These are phyloP conservation scores for Fremontodendron californicum DNA, from an alignment of 345 rosid genomes.

Conservation along the genomic window DNA sequence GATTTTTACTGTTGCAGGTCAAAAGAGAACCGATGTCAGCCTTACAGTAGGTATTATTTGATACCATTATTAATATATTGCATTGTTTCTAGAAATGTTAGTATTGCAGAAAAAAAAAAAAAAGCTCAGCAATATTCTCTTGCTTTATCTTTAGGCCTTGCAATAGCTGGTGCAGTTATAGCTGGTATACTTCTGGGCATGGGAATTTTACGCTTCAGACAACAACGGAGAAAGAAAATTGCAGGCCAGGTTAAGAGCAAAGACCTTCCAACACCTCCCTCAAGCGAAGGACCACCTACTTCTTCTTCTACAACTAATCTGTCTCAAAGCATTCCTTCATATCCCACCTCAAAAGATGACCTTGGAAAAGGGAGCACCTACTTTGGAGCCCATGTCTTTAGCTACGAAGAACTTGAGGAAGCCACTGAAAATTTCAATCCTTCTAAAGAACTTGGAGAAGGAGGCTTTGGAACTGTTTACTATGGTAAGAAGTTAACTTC, in stretches of 20 bases:
- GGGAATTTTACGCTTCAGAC: constrained; percentile 19
- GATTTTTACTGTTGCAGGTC: constrained; percentile 26
- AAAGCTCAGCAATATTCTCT: neutral
- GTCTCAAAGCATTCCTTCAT: constrained; percentile 47
- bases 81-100: neutral
- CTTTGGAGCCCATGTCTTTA: constrained; percentile 71
- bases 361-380: constrained; percentile 49
- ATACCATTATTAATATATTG: neutral
- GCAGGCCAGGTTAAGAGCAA: constrained; percentile 29
- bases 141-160: constrained; percentile 36
- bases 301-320: constrained; percentile 37
- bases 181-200: constrained; percentile 17
- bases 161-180: constrained; percentile 25
- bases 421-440: constrained; percentile 66
- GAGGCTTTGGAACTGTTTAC: constrained; percentile 86
- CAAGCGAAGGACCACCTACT: constrained; percentile 40
- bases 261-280: constrained; percentile 39
- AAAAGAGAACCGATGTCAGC: fast-evolving
- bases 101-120: neutral
- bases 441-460: constrained; percentile 79
- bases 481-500: constrained; percentile 40
- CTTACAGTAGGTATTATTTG: constrained; percentile 25
- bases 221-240: constrained; percentile 30
- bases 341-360: constrained; percentile 38
- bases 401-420: constrained; percentile 64